These are phyloP conservation scores for Curvularia lunata DNA, from an alignment of 2,329 filamentous ascomycete species.

Conservation along the genomic window DNA sequence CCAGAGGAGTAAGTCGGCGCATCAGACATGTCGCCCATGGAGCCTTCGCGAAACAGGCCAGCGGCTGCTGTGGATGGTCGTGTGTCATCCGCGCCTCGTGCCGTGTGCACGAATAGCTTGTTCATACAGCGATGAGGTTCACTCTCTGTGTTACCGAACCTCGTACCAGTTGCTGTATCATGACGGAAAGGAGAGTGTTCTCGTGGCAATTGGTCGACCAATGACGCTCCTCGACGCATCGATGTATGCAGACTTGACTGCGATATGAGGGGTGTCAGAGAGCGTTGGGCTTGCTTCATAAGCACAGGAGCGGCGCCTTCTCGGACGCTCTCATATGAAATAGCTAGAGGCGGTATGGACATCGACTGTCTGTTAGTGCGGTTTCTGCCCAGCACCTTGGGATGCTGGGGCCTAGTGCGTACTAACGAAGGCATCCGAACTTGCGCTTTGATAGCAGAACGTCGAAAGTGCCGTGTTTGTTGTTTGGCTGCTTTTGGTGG, in stretches of 20 bases:
- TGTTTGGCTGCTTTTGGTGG: conserved; percentile 27
- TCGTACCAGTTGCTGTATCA: conserved; percentile 21
- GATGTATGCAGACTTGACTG: conserved; percentile 15
- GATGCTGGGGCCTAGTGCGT: conserved; percentile 26
- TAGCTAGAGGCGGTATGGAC: conserved; percentile 34
- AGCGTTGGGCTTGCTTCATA: conserved; percentile 19
- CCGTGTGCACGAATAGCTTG: conserved; percentile 17
- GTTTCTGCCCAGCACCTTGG: conserved; percentile 12
- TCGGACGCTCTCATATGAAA: conserved; percentile 22
- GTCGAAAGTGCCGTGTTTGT: conserved; percentile 34
- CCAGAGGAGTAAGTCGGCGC: conserved; percentile 44
- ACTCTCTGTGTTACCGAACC: conserved; percentile 21
- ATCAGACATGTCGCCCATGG: conserved; percentile 42
- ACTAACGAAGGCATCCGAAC: conserved; percentile 40
- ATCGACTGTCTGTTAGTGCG: conserved; percentile 31
- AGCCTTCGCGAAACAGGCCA: conserved; percentile 33
- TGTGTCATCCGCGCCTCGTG: conserved; percentile 17
- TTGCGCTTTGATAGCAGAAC: conserved; percentile 38
- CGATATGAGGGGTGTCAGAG: conserved; percentile 8
- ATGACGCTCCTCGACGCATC: conserved; percentile 4
- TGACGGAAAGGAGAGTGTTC: conserved; percentile 10
- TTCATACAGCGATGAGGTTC: conserved; percentile 28
- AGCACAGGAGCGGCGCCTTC: conserved; percentile 12
- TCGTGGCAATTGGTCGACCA: conserved; percentile 4
- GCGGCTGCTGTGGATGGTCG: conserved; percentile 26